A percentile compares a stretch with the other conserved stretches of the same genome.
These are phyloP conservation scores for Botrytis hyacinthi DNA, from an alignment of 2,329 filamentous ascomycete genomes.

Conservation along the genomic window DNA sequence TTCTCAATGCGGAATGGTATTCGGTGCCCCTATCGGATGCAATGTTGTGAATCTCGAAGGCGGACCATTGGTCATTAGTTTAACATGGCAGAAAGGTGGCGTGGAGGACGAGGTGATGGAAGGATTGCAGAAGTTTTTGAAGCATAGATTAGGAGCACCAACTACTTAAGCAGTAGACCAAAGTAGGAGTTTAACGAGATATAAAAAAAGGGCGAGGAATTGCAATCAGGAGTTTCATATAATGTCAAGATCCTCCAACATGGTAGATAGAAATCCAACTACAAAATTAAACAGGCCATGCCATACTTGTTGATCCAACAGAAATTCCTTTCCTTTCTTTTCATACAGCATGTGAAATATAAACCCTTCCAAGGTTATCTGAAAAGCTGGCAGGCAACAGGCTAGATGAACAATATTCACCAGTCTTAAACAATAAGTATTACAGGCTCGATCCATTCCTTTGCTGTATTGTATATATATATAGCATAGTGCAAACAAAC, in stretches of 20 bases:
- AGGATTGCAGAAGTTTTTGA: conserved; percentile 12
- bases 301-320: background rate
- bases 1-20: conserved; percentile 29
- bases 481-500: background rate
- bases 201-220: background rate
- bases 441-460: background rate
- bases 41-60: conserved; percentile 23
- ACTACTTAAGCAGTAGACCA: too few species aligned
- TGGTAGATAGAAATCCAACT: background rate
- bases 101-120: conserved; percentile 26
- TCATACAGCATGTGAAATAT: background rate
- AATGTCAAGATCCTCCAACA: background rate
- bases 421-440: background rate
- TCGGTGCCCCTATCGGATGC: conserved; percentile 25
- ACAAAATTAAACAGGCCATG: background rate
- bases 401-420: background rate
- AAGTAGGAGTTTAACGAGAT: too few species aligned
- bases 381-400: background rate
- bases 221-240: too few species aligned
- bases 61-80: conserved; percentile 26
- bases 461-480: too few species aligned
- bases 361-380: background rate
- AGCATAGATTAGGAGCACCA: background rate
- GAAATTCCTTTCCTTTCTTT: background rate
- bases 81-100: conserved; percentile 30